Percentiles rank a stretch among this genome's conserved stretches.
These are phyloP conservation scores for Elymus sibiricus DNA, from an alignment of 176 grass and related monocot genomes.

Conservation along the genomic window DNA sequence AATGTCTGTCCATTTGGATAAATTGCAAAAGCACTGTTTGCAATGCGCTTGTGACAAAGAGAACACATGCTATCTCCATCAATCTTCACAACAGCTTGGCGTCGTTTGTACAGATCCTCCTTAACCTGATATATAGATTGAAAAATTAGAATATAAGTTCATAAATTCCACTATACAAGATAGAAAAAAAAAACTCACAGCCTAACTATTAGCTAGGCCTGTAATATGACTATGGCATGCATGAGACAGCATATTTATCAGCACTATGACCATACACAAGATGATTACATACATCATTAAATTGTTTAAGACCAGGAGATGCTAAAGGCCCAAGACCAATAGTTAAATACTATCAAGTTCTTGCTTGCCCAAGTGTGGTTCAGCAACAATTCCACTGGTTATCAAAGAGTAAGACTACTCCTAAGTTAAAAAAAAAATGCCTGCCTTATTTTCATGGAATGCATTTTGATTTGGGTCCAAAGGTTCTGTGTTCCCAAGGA, in stretches of 20 bases:
- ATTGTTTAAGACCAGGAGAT: constrained; percentile 7
- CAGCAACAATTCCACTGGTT: background rate
- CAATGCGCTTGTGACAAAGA: constrained; percentile 88
- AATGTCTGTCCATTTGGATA: constrained; percentile 96
- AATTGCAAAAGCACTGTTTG: constrained; percentile 93
- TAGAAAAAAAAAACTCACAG: background rate
- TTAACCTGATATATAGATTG: constrained; percentile 60
- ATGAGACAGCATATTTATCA: constrained; percentile 6
- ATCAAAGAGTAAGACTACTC: background rate
- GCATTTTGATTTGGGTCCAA: background rate
- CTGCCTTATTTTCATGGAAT: background rate
- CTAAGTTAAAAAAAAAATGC: no score
- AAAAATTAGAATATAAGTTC: background rate
- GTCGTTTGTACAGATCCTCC: constrained; percentile 76
- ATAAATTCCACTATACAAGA: background rate
- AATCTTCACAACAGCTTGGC: constrained; percentile 77
- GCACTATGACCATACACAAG: background rate
- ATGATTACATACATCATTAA: background rate
- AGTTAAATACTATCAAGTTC: constrained; percentile 11
- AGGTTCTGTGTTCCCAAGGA: background rate
- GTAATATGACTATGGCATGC: background rate
- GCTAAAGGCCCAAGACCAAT: background rate
- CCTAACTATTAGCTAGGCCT: background rate
- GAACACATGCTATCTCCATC: constrained; percentile 91
- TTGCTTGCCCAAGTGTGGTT: background rate